These are phyloP conservation scores for Ascochyta rabiei DNA, from an alignment of 2,329 filamentous ascomycete genomes.

Conservation along the genomic window DNA sequence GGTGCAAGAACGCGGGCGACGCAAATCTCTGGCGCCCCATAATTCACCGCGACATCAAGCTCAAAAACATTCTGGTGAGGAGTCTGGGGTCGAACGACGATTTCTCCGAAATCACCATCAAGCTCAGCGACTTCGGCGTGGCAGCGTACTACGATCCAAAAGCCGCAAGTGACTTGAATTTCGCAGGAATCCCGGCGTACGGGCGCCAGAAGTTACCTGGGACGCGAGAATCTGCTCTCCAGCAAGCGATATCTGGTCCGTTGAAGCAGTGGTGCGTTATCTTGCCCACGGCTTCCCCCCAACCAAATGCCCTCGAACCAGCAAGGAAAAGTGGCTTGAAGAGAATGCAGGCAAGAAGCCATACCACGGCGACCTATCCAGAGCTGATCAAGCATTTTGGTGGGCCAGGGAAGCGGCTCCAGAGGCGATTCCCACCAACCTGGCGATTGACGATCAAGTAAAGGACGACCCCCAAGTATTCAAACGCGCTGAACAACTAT, in stretches of 20 bases:
- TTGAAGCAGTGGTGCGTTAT: constrained; percentile 33
- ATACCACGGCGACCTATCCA: too few relatives aligned
- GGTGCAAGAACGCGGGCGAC: constrained; percentile 48
- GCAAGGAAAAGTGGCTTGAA: neutral
- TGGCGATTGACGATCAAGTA: neutral
- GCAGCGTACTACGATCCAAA: constrained; percentile 61
- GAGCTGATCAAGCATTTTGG: neutral
- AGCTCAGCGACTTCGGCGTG: constrained; percentile 73
- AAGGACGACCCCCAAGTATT: constrained; percentile 15
- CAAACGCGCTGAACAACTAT: constrained; percentile 19
- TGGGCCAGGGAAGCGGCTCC: neutral
- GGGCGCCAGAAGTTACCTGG: constrained; percentile 32
- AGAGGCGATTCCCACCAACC: neutral
- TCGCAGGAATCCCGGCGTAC: constrained; percentile 19
- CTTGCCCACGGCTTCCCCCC: neutral
- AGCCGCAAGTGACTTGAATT: neutral
- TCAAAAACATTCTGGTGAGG: neutral
- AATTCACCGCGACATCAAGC: neutral
- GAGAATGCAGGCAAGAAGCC: neutral
- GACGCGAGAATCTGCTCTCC: constrained; percentile 16
- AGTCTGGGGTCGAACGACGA: constrained; percentile 6
- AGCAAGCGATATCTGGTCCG: constrained; percentile 34
- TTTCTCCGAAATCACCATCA: constrained; percentile 53
- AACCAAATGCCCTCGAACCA: neutral
- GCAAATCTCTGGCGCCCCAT: neutral